Conservation (phyloP, 2,329 filamentous ascomycete genomes). For the Coleophoma eucalyptorum region DNA sequence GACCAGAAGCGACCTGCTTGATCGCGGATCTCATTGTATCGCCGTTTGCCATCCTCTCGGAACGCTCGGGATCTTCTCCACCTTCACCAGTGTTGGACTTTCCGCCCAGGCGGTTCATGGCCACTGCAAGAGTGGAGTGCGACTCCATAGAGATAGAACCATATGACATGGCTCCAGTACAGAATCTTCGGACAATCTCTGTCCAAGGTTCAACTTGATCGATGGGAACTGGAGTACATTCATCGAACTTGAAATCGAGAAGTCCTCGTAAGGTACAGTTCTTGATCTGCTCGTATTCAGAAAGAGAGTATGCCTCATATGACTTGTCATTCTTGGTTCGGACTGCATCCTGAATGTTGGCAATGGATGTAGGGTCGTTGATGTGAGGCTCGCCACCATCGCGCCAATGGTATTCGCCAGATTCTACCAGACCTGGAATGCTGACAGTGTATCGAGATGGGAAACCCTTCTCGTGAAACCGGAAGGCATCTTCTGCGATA, state of each 20-base stretch:
- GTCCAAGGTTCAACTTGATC: slow-evolving; percentile 98
- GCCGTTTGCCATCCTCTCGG: slow-evolving; percentile 79
- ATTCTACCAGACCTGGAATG: slow-evolving; percentile 80
- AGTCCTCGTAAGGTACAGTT: slow-evolving; percentile 91
- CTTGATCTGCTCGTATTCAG: slow-evolving; percentile 95
- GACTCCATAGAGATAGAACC: slow-evolving; percentile 98
- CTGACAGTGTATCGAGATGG: slow-evolving; percentile 74
- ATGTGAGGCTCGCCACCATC: slow-evolving; percentile 93
- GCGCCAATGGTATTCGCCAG: slow-evolving; percentile 97
- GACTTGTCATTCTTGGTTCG: slow-evolving; percentile 98
- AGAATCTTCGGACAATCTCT: slow-evolving; percentile 93
- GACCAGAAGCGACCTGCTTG: slow-evolving; percentile 94
- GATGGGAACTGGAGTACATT: slow-evolving; percentile 79
- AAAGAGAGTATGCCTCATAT: slow-evolving; percentile 91
- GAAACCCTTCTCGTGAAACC: slow-evolving; percentile 91
- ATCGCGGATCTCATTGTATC: slow-evolving; percentile 97
- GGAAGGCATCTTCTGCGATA: slow-evolving; percentile 91
- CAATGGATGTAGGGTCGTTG: slow-evolving; percentile 92
- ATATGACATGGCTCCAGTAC: slow-evolving; percentile 97
- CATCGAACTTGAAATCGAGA: slow-evolving; percentile 94
- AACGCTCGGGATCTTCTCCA: slow-evolving; percentile 92
- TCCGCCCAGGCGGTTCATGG: slow-evolving; percentile 94
- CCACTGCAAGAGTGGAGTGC: slow-evolving; percentile 90
- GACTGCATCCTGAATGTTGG: slow-evolving; percentile 95
- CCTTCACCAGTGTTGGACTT: slow-evolving; percentile 98